phyloP scores from a whole-genome alignment of 768 basidiomycete species.

The Mycena maculata region DNA sequence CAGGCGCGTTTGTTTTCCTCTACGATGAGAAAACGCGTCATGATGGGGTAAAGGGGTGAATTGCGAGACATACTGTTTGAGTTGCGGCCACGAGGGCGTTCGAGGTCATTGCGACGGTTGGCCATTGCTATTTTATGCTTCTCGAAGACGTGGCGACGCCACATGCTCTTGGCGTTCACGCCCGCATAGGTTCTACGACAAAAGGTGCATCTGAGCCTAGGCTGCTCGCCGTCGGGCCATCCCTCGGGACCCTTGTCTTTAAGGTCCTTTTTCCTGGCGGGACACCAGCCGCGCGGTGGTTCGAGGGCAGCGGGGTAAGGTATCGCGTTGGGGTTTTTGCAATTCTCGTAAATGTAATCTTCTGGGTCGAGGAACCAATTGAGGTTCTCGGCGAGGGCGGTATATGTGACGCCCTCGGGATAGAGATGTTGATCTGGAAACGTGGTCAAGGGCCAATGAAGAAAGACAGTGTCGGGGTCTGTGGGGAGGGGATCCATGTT shows the following conservation, averaged over 20 bases:
- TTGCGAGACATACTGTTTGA: conserved; percentile 66
- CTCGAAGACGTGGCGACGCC: conserved; percentile 89
- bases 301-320: conserved; percentile 82
- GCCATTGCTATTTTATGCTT: conserved; percentile 93
- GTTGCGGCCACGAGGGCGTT: conserved; percentile 71
- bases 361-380: conserved; percentile 83
- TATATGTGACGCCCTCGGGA: conserved; percentile 78
- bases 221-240: conserved; percentile 86
- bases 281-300: conserved; percentile 88
- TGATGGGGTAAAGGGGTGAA: background rate
- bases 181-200: conserved; percentile 87
- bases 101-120: conserved; percentile 79
- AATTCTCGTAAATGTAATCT: conserved; percentile 68
- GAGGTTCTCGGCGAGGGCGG: conserved; percentile 76
- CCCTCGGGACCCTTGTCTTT: conserved; percentile 75
- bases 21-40: conserved; percentile 44
- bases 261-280: conserved; percentile 84
- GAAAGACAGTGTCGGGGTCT: conserved; percentile 76
- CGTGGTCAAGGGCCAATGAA: conserved; percentile 77
- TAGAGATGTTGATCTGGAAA: conserved; percentile 73
- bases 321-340: conserved; percentile 63
- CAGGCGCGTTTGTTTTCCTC: conserved; percentile 63
- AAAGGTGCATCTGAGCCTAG: conserved; percentile 84
- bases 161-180: conserved; percentile 93
- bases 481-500: conserved; percentile 75